Evolutionary conservation across 495 filamentous ascomycete species (phyloP).

Genomic region (Penicillium canariense): DNA sequence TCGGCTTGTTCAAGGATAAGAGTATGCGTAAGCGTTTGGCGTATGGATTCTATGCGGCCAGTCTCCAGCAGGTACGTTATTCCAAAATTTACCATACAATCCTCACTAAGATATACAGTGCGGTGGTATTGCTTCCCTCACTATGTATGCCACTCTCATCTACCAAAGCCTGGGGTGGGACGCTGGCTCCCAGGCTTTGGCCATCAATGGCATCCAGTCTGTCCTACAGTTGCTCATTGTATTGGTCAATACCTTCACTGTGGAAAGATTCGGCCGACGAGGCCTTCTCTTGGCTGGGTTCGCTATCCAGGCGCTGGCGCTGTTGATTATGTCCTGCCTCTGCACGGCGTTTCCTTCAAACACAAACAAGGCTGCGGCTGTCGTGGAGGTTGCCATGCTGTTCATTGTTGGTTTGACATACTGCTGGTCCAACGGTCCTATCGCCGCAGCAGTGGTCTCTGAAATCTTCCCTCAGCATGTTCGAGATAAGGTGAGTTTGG

Average conservation of each 20-base stretch:
- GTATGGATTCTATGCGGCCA: constrained; percentile 35
- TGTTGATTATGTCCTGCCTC: constrained; percentile 32
- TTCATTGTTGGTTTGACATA: constrained; percentile 39
- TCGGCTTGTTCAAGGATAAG: constrained; percentile 27
- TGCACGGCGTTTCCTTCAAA: constrained; percentile 36
- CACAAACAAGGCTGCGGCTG: constrained; percentile 30
- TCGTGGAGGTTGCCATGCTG: constrained; percentile 37
- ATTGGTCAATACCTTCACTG: constrained; percentile 39
- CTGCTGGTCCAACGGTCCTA: constrained; percentile 39
- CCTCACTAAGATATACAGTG: constrained; percentile 10
- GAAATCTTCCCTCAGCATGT: constrained; percentile 42
- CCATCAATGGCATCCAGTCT: constrained; percentile 37
- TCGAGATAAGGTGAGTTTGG: constrained; percentile 29
- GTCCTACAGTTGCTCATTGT: constrained; percentile 37
- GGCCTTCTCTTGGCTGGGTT: constrained; percentile 33
- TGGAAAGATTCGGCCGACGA: constrained; percentile 35
- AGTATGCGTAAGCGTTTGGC: constrained; percentile 36
- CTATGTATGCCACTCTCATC: constrained; percentile 40
- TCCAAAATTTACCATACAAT: background rate
- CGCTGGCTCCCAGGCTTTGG: constrained; percentile 31
- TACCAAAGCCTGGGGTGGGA: constrained; percentile 39
- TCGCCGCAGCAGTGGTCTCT: constrained; percentile 29
- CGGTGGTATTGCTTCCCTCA: constrained; percentile 19
- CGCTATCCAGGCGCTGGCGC: constrained; percentile 30
- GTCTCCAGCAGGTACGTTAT: constrained; percentile 29